Base-by-base conservation (phyloP, 352 stramenopile species). In the Discostella stelligera region DNA sequence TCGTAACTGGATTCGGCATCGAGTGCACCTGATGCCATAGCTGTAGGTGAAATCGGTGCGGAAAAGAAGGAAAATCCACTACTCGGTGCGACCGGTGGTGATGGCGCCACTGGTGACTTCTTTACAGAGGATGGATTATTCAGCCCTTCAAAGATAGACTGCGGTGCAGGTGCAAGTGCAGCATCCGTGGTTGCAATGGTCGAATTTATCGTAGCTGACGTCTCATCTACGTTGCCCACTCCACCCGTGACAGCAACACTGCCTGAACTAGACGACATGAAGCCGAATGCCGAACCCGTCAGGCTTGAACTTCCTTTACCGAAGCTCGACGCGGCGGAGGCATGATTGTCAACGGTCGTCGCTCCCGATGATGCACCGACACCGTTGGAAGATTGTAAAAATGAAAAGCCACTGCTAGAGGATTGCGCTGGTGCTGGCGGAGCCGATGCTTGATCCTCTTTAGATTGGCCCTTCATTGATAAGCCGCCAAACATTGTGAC, bases 401-500 rank as follows among this genome's bases (percentile, higher is more conserved):
- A 87, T n/a, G 71, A 83, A 74, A 87, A 87, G 13, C 74, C 75
- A 66, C 74, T 83, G 48, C 48, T 52, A 3, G 55, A 44, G 2
- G 58, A 30, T 13, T 14, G 20, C 21, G 66, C 48, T 14, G 65
- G 5, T 27, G 59, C 25, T 23, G 73, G 44, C 30, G 75, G 30
- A 25, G 68, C 20, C 37, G 68, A 58, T 30, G 50, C 7, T 30
- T 39, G 39, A 65, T 79, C 16, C 39, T 73, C 71, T 41, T 65
- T 71, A 27, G 49, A 58, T 23, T 61, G 46, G 59, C 79, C 78
- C 75, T 90, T 90, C 7, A 89, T 55, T 65, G 86, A 78, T 32
- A 90, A 52, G 20, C 84, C 84, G 52, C 84, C 84, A 78, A 90
- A 90, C 84, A 90, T 90, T 10, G 37, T 44, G 37, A 8, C 11